These are phyloP conservation scores for Manihot esculenta DNA, from an alignment of 441 rosid species.

Conservation along the genomic window DNA sequence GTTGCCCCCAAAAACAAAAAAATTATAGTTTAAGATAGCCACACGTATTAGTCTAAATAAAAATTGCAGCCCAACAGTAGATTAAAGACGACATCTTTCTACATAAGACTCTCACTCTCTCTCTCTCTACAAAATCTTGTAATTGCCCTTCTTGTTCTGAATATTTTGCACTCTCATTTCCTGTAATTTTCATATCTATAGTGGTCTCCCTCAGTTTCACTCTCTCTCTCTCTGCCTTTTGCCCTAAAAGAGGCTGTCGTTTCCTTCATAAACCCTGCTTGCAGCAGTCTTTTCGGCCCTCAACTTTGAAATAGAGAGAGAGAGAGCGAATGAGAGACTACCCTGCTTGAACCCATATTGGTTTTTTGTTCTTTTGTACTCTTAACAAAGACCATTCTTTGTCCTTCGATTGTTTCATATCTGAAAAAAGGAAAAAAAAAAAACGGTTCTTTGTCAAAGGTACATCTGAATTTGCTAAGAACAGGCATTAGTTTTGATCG, in stretches of 20 bases:
- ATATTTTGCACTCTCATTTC: background rate
- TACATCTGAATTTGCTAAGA: constrained; percentile 1
- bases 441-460: background rate
- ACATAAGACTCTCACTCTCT: background rate
- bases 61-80: background rate
- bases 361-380: constrained; percentile 23
- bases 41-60: background rate
- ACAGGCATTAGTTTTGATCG: background rate
- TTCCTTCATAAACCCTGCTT: constrained; percentile 42
- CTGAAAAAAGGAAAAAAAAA: background rate
- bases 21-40: background rate
- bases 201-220: background rate
- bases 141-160: constrained; percentile 24
- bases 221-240: constrained; percentile 35
- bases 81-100: constrained; percentile 10
- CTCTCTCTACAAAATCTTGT: constrained; percentile 19
- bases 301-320: constrained; percentile 23
- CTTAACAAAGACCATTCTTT: constrained; percentile 18
- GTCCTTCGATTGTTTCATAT: constrained; percentile 32
- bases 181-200: background rate
- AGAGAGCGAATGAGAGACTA: constrained; percentile 18
- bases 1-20: background rate
- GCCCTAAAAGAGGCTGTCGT: constrained; percentile 46
- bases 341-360: background rate
- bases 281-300: constrained; percentile 41